Evolutionary conservation across 495 filamentous ascomycete genomes (phyloP).

Genomic region (Cercophora newfieldiana): DNA sequence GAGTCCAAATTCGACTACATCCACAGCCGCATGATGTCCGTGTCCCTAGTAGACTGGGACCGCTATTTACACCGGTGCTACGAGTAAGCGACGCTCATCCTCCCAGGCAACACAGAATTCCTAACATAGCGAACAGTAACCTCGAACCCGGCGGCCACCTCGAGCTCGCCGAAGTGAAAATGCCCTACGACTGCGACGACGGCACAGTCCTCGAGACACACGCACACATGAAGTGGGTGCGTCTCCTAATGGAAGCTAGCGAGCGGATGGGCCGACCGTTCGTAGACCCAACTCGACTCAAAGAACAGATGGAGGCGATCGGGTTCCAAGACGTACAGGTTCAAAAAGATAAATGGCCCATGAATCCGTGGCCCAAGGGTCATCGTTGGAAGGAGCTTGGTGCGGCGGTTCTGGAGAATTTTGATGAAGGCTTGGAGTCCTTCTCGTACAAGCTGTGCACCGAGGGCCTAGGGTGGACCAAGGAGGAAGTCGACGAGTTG

Average conservation of each 20-base stretch:
- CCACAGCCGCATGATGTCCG: neutral
- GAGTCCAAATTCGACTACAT: neutral
- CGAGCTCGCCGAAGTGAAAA: neutral
- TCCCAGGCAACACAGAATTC: neutral
- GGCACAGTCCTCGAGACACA: neutral
- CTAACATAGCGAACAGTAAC: neutral
- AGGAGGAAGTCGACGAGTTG: neutral
- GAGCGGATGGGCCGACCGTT: neutral
- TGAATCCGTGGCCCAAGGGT: neutral
- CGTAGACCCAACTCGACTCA: neutral
- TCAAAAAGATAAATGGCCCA: neutral
- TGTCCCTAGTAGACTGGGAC: neutral
- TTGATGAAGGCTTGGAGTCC: neutral
- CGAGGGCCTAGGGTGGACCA: neutral
- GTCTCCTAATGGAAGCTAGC: neutral
- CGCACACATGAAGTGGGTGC: neutral
- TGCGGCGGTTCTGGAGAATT: neutral
- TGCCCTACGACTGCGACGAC: neutral
- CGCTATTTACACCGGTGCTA: neutral
- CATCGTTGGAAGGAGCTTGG: neutral
- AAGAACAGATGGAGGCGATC: neutral
- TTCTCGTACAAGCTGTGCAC: neutral
- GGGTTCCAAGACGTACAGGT: neutral
- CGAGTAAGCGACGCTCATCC: neutral
- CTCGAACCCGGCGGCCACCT: neutral